Percentiles rank a stretch among this genome's conserved stretches.
Conservation (phyloP, 148 eudicot genomes). For the Rhododendron vialii region DNA sequence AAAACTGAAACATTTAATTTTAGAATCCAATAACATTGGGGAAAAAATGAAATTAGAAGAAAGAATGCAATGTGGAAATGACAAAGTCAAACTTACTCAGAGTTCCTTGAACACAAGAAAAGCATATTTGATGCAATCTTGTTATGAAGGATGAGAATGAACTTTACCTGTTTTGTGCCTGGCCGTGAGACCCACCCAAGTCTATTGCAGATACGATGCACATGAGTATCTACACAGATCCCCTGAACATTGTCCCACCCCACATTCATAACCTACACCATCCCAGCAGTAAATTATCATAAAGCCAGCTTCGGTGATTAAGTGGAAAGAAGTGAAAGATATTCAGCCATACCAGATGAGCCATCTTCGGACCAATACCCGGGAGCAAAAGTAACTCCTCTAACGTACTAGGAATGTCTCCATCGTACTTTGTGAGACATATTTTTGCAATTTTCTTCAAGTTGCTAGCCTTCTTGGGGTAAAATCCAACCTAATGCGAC, state of each 20-base stretch:
- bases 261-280: conserved; percentile 77
- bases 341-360: conserved; percentile 66
- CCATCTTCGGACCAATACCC: conserved; percentile 98
- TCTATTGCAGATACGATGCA: conserved; percentile 92
- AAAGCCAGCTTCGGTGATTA: not conserved
- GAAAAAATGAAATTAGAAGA: not conserved
- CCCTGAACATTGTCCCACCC: conserved; percentile 96
- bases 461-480: conserved; percentile 80
- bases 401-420: conserved; percentile 84
- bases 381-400: conserved; percentile 81
- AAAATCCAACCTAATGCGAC: conserved; percentile 70
- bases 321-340: conserved; percentile 11
- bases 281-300: not conserved
- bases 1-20: not conserved
- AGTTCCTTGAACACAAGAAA: not conserved
- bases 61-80: not conserved
- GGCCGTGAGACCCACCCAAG: conserved; percentile 87
- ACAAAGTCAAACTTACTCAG: not conserved
- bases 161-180: conserved; percentile 61
- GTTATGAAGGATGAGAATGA: not conserved
- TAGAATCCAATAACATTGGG: not conserved
- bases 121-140: not conserved
- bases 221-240: conserved; percentile 98
- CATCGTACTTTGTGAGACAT: conserved; percentile 63
- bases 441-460: conserved; percentile 83